Evolutionary conservation across 1,139 yeast genomes (phyloP), one percentile per base, ranked within the genome.

Genomic region (Lodderomyces theae): DNA sequence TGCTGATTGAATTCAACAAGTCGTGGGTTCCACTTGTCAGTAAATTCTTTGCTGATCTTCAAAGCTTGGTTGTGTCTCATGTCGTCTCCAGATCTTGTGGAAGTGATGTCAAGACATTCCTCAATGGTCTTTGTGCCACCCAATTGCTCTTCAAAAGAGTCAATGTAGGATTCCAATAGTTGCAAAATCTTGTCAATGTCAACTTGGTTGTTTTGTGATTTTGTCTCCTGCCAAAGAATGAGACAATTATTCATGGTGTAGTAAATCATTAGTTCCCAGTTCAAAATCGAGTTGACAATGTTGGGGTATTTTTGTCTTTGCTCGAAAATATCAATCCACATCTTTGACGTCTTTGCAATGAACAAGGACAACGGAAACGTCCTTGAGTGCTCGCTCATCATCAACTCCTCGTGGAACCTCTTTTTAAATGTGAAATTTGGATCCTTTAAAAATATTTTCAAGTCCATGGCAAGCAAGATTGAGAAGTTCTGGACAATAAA

Each of bases 181-280:
- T 67, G 64, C 41, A 72, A 54, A 25, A 81, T 67, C 40, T 73
- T 73, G 13, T 69, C 73, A 37, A 79, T 69, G 55, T 82, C 88
- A 4, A 58, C 64, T 1, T 57, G 50, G 37, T 59, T 60, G 31
- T 61, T 65, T 46, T 69, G 73, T 4, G 90, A 86, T 35, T 71
- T 69, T 1, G 94, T 79, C 40, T 74, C 79, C 48, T 75, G 79
- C 95, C 95, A 86, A 39, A 84, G 64, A 35, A 76, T 70, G 51
- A 85, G 66, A 50, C 82, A 73, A 49, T 77, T 76, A 40, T 72
- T 64, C 69, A 82, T 72, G 29, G 82, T 72, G 35, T 69, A 65
- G 53, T 75, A 77, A 47, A 79, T 80, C 60, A 82, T 61, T 29
- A 75, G 55, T 42, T 73, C 80, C 77, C 85, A 78, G 39, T 74